Evolutionary conservation across 257 asterid genomes (phyloP).

Genomic region (Penstemon newberryi): DNA sequence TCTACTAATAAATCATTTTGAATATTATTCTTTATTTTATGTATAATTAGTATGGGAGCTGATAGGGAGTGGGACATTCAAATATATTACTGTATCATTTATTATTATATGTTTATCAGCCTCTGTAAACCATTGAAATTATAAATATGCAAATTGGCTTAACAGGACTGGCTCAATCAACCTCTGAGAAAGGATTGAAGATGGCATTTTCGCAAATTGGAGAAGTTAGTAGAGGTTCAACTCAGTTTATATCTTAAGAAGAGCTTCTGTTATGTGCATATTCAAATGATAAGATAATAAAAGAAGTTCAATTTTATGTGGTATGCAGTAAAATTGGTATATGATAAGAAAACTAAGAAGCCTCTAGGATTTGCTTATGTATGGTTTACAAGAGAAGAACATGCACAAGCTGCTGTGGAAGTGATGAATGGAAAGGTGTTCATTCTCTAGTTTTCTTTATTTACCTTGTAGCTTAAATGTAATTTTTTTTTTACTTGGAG

Average conservation of each 20-base stretch:
- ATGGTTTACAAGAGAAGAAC: constrained; percentile 46
- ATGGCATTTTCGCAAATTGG: constrained; percentile 49
- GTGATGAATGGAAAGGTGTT: constrained; percentile 58
- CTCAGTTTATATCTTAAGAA: constrained; percentile 13
- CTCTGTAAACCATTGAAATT: constrained; percentile 15
- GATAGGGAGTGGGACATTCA: not conserved
- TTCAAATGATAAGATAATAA: constrained; percentile 8
- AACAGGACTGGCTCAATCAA: constrained; percentile 52
- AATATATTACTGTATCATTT: not conserved
- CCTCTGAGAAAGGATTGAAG: constrained; percentile 40
- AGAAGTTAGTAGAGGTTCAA: constrained; percentile 52
- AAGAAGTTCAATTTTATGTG: constrained; percentile 6
- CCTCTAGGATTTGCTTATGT: constrained; percentile 58
- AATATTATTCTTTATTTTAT: not conserved
- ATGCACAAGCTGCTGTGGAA: constrained; percentile 42
- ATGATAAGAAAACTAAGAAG: constrained; percentile 48
- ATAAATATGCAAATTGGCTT: not conserved
- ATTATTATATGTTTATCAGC: not conserved
- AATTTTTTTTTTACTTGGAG: constrained; percentile 4
- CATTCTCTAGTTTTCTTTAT: constrained; percentile 17
- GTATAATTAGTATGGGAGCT: not conserved
- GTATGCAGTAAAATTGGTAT: constrained; percentile 44
- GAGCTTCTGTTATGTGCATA: not conserved
- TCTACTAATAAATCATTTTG: not conserved
- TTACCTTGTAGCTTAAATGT: not conserved